A percentile compares a stretch with the other conserved stretches of the same genome.
Conservation (phyloP, 805 yeast genomes). For the Hanseniaspora singularis region DNA sequence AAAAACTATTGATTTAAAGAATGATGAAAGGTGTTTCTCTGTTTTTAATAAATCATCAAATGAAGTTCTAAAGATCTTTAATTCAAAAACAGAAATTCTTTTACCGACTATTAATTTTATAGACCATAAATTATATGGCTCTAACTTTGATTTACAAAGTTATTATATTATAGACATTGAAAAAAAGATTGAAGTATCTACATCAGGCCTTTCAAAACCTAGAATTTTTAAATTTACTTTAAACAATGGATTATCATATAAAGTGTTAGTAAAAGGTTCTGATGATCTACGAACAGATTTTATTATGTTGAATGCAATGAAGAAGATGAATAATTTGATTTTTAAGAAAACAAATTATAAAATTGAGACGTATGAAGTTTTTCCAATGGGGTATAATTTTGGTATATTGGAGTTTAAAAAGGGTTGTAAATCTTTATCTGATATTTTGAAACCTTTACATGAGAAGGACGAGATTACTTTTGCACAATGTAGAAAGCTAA, state of each 20-base stretch:
- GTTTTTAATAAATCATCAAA: background rate
- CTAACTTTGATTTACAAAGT: background rate
- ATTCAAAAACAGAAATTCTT: background rate
- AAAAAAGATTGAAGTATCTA: slow-evolving; percentile 44
- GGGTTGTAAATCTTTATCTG: slow-evolving; percentile 59
- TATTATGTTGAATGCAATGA: slow-evolving; percentile 94
- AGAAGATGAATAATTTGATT: slow-evolving; percentile 63
- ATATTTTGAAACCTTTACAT: slow-evolving; percentile 57
- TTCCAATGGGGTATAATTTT: slow-evolving; percentile 75
- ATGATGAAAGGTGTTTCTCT: background rate
- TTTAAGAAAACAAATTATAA: slow-evolving; percentile 42
- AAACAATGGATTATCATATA: slow-evolving; percentile 47
- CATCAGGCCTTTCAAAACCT: slow-evolving; percentile 79
- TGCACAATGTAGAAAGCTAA: slow-evolving; percentile 48
- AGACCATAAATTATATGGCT: background rate
- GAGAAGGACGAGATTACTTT: slow-evolving; percentile 36
- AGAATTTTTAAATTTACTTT: slow-evolving; percentile 51
- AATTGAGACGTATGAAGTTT: slow-evolving; percentile 75
- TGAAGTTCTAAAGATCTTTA: background rate
- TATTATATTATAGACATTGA: slow-evolving; percentile 7
- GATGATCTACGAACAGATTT: slow-evolving; percentile 94
- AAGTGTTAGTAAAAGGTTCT: slow-evolving; percentile 61
- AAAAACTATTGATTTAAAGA: background rate
- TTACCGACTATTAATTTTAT: background rate
- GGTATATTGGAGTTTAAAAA: slow-evolving; percentile 88